These are phyloP conservation scores for Flammula alnicola DNA, from an alignment of 1,284 basidiomycete species.

Conservation along the genomic window DNA sequence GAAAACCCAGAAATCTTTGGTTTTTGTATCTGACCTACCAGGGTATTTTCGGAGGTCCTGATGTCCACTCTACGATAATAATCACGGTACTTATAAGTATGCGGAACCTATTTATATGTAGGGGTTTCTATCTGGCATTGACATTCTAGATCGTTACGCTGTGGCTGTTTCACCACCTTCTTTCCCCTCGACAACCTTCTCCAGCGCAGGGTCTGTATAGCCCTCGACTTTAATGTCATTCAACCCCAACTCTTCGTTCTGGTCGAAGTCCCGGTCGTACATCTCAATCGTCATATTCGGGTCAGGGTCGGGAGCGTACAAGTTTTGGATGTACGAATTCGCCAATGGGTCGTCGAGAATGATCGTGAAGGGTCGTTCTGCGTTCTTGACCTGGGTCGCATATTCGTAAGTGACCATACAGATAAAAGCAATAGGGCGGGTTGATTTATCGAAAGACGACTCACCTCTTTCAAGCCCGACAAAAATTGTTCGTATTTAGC, in stretches of 20 bases:
- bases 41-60: too few relatives aligned
- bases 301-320: conserved; percentile 92
- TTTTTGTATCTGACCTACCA: too few relatives aligned
- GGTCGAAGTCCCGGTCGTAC: conserved; percentile 87
- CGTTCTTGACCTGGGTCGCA: conserved; percentile 79
- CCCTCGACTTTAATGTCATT: conserved; percentile 96
- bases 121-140: too few relatives aligned
- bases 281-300: conserved; percentile 86
- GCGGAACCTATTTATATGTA: too few relatives aligned
- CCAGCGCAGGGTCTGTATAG: conserved; percentile 51
- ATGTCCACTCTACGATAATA: too few relatives aligned
- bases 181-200: conserved; percentile 14
- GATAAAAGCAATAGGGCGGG: too few relatives aligned
- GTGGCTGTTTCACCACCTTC: not conserved
- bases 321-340: conserved; percentile 95
- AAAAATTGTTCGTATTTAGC: conserved; percentile 79
- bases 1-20: too few relatives aligned
- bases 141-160: conserved; percentile 1
- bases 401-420: too few relatives aligned
- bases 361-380: conserved; percentile 82
- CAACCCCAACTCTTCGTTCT: conserved; percentile 95
- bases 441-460: too few relatives aligned
- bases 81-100: too few relatives aligned
- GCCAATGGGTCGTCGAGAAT: conserved; percentile 96
- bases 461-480: conserved; percentile 75